Conservation (phyloP, 2,329 filamentous ascomycete genomes). For the Cladobotryum mycophilum region DNA sequence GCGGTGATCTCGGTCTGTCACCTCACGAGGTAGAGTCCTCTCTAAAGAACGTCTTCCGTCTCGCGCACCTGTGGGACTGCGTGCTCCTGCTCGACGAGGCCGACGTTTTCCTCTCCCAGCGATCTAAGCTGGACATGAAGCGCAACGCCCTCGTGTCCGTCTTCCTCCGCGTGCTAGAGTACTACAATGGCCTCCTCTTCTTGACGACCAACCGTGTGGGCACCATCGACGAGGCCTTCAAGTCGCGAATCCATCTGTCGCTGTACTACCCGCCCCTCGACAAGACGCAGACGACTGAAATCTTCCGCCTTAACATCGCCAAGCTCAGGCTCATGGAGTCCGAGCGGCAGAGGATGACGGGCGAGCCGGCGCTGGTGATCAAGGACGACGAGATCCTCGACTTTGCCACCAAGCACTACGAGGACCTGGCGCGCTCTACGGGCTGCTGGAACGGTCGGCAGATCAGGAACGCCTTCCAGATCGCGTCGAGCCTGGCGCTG, state of each 20-base stretch:
- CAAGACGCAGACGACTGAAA: constrained; percentile 32
- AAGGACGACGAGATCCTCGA: constrained; percentile 29
- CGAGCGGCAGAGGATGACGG: constrained; percentile 30
- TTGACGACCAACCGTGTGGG: constrained; percentile 47
- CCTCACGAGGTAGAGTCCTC: constrained; percentile 34
- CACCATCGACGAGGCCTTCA: constrained; percentile 43
- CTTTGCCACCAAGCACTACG: constrained; percentile 30
- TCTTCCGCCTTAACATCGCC: constrained; percentile 35
- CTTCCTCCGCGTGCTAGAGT: constrained; percentile 41
- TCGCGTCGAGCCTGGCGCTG: constrained; percentile 31
- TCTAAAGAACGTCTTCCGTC: constrained; percentile 37
- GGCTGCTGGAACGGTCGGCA: constrained; percentile 33
- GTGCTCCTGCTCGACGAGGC: constrained; percentile 33
- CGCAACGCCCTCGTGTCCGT: constrained; percentile 35
- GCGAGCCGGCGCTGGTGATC: constrained; percentile 28
- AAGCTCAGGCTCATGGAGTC: constrained; percentile 32
- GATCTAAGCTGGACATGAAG: constrained; percentile 25
- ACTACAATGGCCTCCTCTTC: constrained; percentile 42
- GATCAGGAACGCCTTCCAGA: constrained; percentile 33
- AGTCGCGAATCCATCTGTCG: constrained; percentile 40
- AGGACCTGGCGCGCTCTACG: constrained; percentile 21
- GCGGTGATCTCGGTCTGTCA: constrained; percentile 40
- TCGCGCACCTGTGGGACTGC: constrained; percentile 34
- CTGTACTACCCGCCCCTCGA: constrained; percentile 37
- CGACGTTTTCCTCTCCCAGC: constrained; percentile 28